Conservation (phyloP, 1,139 yeast species). For the Pichia sp. region DNA sequence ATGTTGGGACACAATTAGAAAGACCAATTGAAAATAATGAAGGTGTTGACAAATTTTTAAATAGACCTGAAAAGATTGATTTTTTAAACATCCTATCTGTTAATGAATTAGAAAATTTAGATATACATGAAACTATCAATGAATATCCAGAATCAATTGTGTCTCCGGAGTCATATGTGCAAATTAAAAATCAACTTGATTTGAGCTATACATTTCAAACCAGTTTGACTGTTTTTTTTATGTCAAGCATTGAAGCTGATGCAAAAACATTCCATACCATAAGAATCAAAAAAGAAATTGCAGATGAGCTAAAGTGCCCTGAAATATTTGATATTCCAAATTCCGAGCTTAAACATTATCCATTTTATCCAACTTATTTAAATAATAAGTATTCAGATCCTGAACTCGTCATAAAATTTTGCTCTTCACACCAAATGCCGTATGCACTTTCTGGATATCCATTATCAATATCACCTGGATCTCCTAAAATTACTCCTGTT, state of each 20-base stretch:
- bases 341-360: slow-evolving; percentile 7
- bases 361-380: slow-evolving; percentile 2
- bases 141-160: slow-evolving; percentile 10
- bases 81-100: too few species aligned
- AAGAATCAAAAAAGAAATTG: slow-evolving; percentile 1
- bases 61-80: too few species aligned
- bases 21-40: neutral
- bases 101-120: too few species aligned
- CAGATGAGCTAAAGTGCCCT: neutral
- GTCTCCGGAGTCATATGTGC: neutral
- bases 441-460: slow-evolving; percentile 14
- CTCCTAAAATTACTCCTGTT: neutral
- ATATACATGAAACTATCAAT: too few species aligned
- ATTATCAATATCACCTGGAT: neutral
- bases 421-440: slow-evolving; percentile 4
- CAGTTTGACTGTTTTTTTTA: slow-evolving; percentile 7
- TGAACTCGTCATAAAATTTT: slow-evolving; percentile 6
- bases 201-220: slow-evolving; percentile 3
- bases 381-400: slow-evolving; percentile 4
- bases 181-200: neutral
- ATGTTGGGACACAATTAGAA: neutral
- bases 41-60: too few species aligned
- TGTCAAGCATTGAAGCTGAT: slow-evolving; percentile 8
- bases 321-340: neutral
- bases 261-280: slow-evolving; percentile 1